These are phyloP conservation scores for Exsudoporus floridanus DNA, from an alignment of 1,284 basidiomycete genomes.

Conservation along the genomic window DNA sequence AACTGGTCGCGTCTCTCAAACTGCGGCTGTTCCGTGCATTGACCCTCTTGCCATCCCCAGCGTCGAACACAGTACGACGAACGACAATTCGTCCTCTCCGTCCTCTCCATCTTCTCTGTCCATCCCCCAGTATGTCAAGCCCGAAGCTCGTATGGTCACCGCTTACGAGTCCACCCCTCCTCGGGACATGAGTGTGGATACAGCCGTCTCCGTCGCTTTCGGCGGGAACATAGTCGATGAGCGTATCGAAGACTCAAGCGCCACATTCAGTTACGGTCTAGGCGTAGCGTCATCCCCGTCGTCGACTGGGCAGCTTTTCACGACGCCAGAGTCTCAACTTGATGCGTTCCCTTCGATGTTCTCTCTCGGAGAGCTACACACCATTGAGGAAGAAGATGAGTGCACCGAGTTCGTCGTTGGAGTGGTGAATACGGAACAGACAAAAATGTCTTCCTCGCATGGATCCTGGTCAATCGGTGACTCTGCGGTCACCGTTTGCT, in stretches of 20 bases:
- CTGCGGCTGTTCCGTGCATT: not conserved
- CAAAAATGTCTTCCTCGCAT: not conserved
- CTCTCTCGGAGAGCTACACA: not conserved
- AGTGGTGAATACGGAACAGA: not conserved
- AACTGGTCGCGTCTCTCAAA: not conserved
- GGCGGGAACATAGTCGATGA: not conserved
- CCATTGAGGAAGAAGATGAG: constrained; percentile 11
- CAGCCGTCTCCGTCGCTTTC: not conserved
- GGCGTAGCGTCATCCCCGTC: not conserved
- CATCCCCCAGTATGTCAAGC: not conserved
- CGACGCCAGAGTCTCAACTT: not conserved
- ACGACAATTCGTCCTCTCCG: not conserved
- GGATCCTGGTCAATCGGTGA: not conserved
- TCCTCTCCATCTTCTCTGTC: not conserved
- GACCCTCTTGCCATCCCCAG: not conserved
- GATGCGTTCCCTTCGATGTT: not conserved
- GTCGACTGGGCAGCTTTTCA: not conserved
- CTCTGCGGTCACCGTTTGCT: constrained; percentile 6
- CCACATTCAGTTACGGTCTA: not conserved
- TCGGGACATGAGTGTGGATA: not conserved
- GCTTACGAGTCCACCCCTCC: not conserved
- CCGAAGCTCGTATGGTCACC: not conserved
- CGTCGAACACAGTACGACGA: not conserved
- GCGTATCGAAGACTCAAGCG: not conserved
- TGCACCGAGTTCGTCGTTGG: not conserved